Conservation (phyloP, 2,329 filamentous ascomycete genomes). For the Esteya vermicola region DNA sequence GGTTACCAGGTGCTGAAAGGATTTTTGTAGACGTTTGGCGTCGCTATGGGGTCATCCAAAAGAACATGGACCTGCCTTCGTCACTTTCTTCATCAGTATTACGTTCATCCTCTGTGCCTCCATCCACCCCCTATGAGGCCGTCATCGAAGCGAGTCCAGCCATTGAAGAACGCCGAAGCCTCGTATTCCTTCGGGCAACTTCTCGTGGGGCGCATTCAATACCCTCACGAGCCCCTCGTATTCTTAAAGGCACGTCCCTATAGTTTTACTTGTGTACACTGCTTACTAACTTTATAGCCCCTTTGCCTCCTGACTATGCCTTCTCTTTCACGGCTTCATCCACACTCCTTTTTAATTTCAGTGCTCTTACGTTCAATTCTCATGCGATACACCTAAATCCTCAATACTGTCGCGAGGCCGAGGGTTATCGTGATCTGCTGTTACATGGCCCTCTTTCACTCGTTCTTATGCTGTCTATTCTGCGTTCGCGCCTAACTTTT, state of each 20-base stretch:
- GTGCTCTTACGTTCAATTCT: constrained; percentile 81
- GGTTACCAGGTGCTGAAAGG: constrained; percentile 21
- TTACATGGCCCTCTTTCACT: constrained; percentile 80
- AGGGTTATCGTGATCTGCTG: constrained; percentile 61
- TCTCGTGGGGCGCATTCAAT: neutral
- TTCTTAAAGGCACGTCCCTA: constrained; percentile 12
- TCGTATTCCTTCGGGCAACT: constrained; percentile 37
- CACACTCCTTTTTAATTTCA: constrained; percentile 75
- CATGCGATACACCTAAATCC: constrained; percentile 81
- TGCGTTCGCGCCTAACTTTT: constrained; percentile 25
- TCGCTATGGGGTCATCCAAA: constrained; percentile 9
- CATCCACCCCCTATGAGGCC: neutral
- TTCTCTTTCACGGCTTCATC: constrained; percentile 51
- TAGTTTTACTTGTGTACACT: neutral
- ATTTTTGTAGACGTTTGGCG: constrained; percentile 38
- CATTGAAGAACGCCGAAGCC: constrained; percentile 32
- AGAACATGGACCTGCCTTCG: too few relatives aligned
- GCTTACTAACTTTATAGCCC: constrained; percentile 14
- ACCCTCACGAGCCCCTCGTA: neutral
- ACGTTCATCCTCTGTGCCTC: too few relatives aligned
- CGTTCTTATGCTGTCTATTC: constrained; percentile 57
- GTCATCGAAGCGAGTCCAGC: constrained; percentile 11
- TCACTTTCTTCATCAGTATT: too few relatives aligned
- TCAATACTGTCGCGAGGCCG: constrained; percentile 51
- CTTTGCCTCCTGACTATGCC: constrained; percentile 20